phyloP scores from a whole-genome alignment of 768 basidiomycete genomes.

The Termitomyces sp. region DNA sequence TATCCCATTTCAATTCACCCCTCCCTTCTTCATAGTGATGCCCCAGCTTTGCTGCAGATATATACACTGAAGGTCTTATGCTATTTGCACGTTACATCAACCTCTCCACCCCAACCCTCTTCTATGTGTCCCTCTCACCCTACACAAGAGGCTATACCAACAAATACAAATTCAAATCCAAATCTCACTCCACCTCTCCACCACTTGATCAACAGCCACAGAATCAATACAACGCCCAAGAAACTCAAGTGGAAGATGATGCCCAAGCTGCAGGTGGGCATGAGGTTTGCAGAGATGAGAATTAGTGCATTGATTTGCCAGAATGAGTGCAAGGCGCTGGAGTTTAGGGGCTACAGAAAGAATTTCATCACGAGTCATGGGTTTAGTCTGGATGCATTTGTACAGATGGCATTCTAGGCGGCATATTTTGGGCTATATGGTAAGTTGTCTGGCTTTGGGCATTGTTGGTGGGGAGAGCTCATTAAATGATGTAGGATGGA shows the following conservation, averaged over 20 bases:
- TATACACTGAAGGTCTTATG: constrained; percentile 97
- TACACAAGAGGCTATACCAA: constrained; percentile 56
- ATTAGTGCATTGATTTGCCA: constrained; percentile 96
- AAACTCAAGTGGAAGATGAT: constrained; percentile 94
- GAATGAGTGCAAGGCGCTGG: constrained; percentile 93
- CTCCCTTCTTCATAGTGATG: neutral
- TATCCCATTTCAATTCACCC: too few relatives aligned
- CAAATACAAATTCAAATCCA: constrained; percentile 34
- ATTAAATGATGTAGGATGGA: constrained; percentile 45
- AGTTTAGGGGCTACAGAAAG: constrained; percentile 92
- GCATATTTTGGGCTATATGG: constrained; percentile 92
- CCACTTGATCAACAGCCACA: constrained; percentile 19
- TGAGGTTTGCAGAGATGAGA: constrained; percentile 91
- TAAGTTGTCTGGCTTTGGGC: constrained; percentile 20
- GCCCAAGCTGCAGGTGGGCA: constrained; percentile 76
- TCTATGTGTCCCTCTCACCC: constrained; percentile 84
- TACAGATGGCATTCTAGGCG: constrained; percentile 98
- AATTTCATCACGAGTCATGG: constrained; percentile 93
- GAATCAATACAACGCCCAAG: constrained; percentile 81
- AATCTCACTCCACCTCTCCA: neutral
- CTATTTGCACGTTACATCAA: constrained; percentile 95
- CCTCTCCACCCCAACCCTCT: constrained; percentile 89
- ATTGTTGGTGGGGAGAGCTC: neutral
- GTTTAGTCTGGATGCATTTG: constrained; percentile 95
- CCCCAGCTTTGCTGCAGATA: constrained; percentile 74